Conservation (phyloP, 305 asterid genomes). For the Fraxinus platypoda region DNA sequence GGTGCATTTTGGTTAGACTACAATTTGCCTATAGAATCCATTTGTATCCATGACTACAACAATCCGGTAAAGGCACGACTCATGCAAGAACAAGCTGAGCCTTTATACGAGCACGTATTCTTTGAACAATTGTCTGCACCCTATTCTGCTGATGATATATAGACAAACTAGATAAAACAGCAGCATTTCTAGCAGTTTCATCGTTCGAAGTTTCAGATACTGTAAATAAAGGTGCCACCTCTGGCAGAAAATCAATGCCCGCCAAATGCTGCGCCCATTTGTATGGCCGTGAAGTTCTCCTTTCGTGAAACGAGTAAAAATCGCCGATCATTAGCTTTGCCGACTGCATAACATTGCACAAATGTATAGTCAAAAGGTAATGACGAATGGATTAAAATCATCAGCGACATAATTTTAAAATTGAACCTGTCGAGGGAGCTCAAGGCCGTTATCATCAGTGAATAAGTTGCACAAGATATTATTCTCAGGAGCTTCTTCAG, state of each 20-base stretch:
- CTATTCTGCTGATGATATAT: slow-evolving; percentile 85
- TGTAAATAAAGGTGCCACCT: slow-evolving; percentile 73
- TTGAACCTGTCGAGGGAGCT: slow-evolving; percentile 92
- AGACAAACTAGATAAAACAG: slow-evolving; percentile 62
- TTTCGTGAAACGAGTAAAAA: slow-evolving; percentile 63
- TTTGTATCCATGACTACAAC: slow-evolving; percentile 36
- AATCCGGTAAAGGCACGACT: slow-evolving; percentile 58
- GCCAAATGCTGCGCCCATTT: slow-evolving; percentile 99
- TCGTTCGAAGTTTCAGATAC: slow-evolving; percentile 46
- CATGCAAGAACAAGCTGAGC: slow-evolving; percentile 91
- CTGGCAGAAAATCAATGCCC: slow-evolving; percentile 92
- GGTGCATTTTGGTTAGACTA: slow-evolving; percentile 23
- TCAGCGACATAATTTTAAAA: slow-evolving; percentile 21
- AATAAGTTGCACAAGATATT: slow-evolving; percentile 83
- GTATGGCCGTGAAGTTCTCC: slow-evolving; percentile 78
- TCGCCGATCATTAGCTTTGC: slow-evolving; percentile 72
- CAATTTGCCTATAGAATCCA: slow-evolving; percentile 24
- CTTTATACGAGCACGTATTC: slow-evolving; percentile 80
- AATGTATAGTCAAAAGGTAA: slow-evolving; percentile 21
- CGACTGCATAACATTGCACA: slow-evolving; percentile 51
- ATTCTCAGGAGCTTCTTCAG: slow-evolving; percentile 54
- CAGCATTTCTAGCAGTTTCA: slow-evolving; percentile 53
- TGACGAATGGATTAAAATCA: slow-evolving; percentile 20
- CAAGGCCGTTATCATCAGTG: slow-evolving; percentile 92
- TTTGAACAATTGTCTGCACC: slow-evolving; percentile 84